These are phyloP conservation scores for Waltergamsia citrina DNA, from an alignment of 2,329 filamentous ascomycete genomes.

Conservation along the genomic window DNA sequence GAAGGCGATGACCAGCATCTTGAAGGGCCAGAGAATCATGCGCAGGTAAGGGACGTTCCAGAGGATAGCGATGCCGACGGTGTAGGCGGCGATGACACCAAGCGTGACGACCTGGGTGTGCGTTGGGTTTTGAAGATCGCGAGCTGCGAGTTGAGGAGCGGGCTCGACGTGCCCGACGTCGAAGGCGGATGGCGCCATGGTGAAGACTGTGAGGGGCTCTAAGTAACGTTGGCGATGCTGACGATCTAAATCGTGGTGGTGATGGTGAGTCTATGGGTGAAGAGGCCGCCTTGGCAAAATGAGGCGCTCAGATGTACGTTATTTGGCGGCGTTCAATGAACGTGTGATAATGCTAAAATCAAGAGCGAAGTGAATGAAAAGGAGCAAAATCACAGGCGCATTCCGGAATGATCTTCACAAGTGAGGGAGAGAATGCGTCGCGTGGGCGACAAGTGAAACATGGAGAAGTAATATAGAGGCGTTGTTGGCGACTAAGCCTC, in stretches of 20 bases:
- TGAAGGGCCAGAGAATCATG: conserved; percentile 72
- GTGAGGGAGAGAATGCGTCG: too few relatives aligned
- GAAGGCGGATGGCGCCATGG: conserved; percentile 5
- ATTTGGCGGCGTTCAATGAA: not conserved
- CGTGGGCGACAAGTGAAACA: too few relatives aligned
- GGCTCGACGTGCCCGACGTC: not conserved
- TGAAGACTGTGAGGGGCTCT: not conserved
- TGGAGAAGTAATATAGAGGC: too few relatives aligned
- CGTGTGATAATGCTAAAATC: not conserved
- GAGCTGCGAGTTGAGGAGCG: conserved; percentile 26
- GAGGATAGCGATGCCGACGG: conserved; percentile 63
- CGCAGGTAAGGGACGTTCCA: conserved; percentile 75
- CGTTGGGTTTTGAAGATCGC: conserved; percentile 48
- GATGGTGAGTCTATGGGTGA: not conserved
- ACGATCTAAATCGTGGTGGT: too few relatives aligned
- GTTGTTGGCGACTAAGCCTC: too few relatives aligned
- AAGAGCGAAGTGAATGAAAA: not conserved
- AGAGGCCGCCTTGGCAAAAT: not conserved
- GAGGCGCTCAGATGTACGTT: not conserved
- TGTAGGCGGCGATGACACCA: conserved; percentile 61
- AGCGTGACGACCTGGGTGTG: conserved; percentile 63
- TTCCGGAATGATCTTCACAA: too few relatives aligned
- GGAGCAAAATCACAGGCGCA: not conserved
- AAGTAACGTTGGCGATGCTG: too few relatives aligned
- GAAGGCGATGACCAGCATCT: conserved; percentile 81